Base-by-base conservation (phyloP, 139 green algal genomes). In the Eudorina sp. region DNA sequence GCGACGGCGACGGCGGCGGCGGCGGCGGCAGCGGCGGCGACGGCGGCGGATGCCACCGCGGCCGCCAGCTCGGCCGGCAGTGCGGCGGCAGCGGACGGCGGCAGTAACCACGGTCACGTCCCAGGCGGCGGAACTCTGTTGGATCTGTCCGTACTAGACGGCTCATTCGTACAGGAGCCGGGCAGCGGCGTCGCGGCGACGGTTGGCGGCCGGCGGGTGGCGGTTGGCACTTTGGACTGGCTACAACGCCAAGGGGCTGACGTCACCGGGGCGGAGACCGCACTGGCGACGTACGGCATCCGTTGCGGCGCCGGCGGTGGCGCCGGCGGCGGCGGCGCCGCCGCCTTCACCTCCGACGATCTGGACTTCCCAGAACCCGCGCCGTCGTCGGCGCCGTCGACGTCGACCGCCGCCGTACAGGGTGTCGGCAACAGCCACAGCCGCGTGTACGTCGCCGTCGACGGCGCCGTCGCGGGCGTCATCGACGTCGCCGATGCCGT, bases 181-280 rank as follows among this genome's bases (percentile, higher is more conserved):
- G 95, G 96, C 60, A 95, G 90, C 58, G 96, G 96, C 21, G 95
- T 97, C 36, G 73, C 80, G 1, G 97, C 89, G 41, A 85, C 80
- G 3, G 95, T 98, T 40, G 91, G 81, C 13, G 95, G 94, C 0
- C 66, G 74, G 1, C 66, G 41, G 0, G 93, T 98, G 23, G 88
- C 90, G 1, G 96, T 99, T 1, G 97, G 97, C n/a, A 98, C 89
- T 1, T 76, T 94, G 48, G 96, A 97, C 19, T 98, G 94, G 94
- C 90, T 98, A 45, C 62, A 90, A 66, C 85, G 92, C 13, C 90
- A 94, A 8, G 90, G 90, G 6, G 89, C 76, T 0, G 68, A 88
- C 83, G 51, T 62, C 27, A n/a, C 53, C 58, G 80, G 55, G 46
- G 80, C 69, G 70, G 80, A 74, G 68, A 3, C 34, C 29, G 40